phyloP scores from a whole-genome alignment of 345 rosid genomes.

The Barbarea vulgaris region DNA sequence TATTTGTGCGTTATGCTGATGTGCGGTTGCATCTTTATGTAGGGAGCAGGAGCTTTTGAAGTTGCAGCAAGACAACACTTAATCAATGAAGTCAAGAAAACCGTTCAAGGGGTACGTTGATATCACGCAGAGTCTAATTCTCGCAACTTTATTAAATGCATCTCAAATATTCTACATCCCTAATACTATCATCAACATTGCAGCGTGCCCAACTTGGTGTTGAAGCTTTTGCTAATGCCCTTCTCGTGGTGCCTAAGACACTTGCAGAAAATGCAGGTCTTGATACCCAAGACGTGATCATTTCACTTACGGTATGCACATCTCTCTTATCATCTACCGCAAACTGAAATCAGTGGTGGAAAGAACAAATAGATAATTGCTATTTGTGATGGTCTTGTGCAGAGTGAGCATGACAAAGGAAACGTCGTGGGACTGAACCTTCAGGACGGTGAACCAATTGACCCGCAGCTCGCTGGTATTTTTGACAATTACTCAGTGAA shows the following conservation, averaged over 20 bases:
- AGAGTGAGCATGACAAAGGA: constrained; percentile 97
- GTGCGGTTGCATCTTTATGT: constrained; percentile 24
- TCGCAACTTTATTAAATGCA: not conserved
- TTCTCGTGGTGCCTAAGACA: constrained; percentile 94
- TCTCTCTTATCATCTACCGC: not conserved
- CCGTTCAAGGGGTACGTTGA: constrained; percentile 84
- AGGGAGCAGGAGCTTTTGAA: constrained; percentile 99
- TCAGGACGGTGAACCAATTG: constrained; percentile 84
- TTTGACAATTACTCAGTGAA: constrained; percentile 96
- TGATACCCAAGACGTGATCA: constrained; percentile 94
- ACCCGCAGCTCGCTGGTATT: constrained; percentile 91
- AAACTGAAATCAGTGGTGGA: not conserved
- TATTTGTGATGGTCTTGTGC: constrained; percentile 26
- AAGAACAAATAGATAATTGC: not conserved
- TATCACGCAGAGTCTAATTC: not conserved
- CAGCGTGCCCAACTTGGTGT: constrained; percentile 99
- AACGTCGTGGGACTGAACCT: constrained; percentile 81
- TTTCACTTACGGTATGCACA: constrained; percentile 68
- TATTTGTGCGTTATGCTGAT: not conserved
- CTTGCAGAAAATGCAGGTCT: constrained; percentile 98
- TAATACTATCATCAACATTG: constrained; percentile 22
- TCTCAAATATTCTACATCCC: not conserved
- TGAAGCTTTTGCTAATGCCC: constrained; percentile 98
- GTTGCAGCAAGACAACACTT: constrained; percentile 92
- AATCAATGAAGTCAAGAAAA: constrained; percentile 85